Percentiles rank a stretch among this genome's conserved stretches.
Conservation (phyloP, 1,284 basidiomycete genomes). For the Melanopsichium pennsylvanicum region DNA sequence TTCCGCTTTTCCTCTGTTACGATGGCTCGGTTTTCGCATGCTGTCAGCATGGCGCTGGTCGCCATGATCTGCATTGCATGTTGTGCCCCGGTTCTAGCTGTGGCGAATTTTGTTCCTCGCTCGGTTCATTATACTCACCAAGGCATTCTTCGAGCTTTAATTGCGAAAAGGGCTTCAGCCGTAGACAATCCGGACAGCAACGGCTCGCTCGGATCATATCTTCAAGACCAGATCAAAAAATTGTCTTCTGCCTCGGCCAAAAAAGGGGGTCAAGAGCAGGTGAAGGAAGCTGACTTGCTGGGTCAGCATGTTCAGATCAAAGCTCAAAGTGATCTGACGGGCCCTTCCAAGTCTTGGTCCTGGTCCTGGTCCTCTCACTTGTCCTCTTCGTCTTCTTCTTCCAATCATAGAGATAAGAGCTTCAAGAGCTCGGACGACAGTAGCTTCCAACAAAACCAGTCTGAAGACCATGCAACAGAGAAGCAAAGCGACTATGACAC, state of each 20-base stretch:
- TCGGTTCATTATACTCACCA: constrained; percentile 2
- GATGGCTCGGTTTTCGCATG: constrained; percentile 2
- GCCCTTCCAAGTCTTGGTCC: constrained; percentile 18
- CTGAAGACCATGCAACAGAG: neutral
- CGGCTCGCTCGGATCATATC: neutral
- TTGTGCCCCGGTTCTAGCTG: neutral
- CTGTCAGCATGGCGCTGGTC: constrained; percentile 33
- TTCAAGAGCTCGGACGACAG: neutral
- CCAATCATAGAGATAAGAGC: neutral
- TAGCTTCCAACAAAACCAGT: neutral
- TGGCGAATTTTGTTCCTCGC: neutral
- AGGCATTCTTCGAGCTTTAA: neutral
- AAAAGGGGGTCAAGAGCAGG: constrained; percentile 7
- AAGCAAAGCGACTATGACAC: neutral
- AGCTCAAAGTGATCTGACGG: constrained; percentile 8
- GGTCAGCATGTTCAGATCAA: constrained; percentile 9
- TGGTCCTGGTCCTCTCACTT: constrained; percentile 30
- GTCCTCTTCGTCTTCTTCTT: constrained; percentile 4
- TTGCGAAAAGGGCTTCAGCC: constrained; percentile 1
- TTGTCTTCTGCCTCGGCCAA: constrained; percentile 10
- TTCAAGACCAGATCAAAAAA: constrained; percentile 12
- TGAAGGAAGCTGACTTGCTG: neutral
- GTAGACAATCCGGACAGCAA: constrained; percentile 6
- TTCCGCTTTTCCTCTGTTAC: neutral
- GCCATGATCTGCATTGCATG: constrained; percentile 5